phyloP scores from a whole-genome alignment of 2,329 filamentous ascomycete species.

The Aspergillus phoenicis region DNA sequence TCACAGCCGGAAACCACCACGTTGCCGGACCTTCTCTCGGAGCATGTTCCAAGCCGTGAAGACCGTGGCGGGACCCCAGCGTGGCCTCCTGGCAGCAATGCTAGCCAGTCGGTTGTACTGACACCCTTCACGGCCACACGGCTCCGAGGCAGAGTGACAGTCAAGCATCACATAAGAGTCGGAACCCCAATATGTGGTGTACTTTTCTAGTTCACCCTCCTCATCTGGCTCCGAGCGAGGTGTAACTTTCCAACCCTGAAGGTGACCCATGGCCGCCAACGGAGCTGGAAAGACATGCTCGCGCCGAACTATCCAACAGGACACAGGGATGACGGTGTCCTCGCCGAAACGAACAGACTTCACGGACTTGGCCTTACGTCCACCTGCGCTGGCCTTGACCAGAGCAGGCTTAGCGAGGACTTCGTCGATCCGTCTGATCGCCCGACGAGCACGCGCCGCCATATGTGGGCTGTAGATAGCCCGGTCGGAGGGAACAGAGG shows the following conservation, averaged over 20 bases:
- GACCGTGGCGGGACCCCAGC: slow-evolving; percentile 4
- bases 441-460: slow-evolving; percentile 13
- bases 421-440: slow-evolving; percentile 16
- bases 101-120: slow-evolving; percentile 5
- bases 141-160: background rate
- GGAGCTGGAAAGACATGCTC: slow-evolving; percentile 21
- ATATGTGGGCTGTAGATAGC: background rate
- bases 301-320: slow-evolving; percentile 32
- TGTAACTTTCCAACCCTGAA: slow-evolving; percentile 20
- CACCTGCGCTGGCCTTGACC: slow-evolving; percentile 11
- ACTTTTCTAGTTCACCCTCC: slow-evolving; percentile 16
- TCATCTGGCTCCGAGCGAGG: slow-evolving; percentile 17
- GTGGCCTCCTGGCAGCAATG: background rate
- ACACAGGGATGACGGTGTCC: slow-evolving; percentile 24
- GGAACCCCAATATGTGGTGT: slow-evolving; percentile 17
- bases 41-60: slow-evolving; percentile 7
- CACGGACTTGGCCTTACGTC: slow-evolving; percentile 19
- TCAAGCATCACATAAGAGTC: slow-evolving; percentile 14
- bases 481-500: background rate
- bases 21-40: slow-evolving; percentile 4
- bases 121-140: slow-evolving; percentile 8
- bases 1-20: slow-evolving; percentile 4
- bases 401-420: slow-evolving; percentile 17
- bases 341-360: slow-evolving; percentile 32
- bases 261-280: slow-evolving; percentile 11